Conservation (phyloP, 441 rosid species). For the Gossypium lobatum region DNA sequence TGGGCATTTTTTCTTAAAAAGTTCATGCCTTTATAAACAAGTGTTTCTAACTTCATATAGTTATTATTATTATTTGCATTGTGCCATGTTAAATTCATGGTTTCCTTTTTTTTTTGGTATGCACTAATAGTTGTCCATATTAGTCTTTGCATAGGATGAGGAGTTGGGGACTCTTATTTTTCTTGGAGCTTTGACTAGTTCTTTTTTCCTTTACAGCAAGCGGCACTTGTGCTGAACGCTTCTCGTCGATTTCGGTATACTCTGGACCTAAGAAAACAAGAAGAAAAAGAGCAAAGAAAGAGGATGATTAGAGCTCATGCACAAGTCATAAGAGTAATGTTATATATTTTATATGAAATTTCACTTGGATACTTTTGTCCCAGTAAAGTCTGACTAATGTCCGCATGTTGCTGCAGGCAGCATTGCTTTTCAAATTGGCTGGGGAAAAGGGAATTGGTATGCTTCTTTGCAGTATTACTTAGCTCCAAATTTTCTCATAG, state of each 20-base stretch:
- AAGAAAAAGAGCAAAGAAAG: slow-evolving; percentile 59
- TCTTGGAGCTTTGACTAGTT: slow-evolving; percentile 11
- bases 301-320: slow-evolving; percentile 91
- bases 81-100: background rate
- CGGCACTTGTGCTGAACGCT: slow-evolving; percentile 88
- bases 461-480: slow-evolving; percentile 2
- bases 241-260: slow-evolving; percentile 96
- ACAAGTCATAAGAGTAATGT: slow-evolving; percentile 79
- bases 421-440: slow-evolving; percentile 90
- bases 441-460: slow-evolving; percentile 70
- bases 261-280: slow-evolving; percentile 80
- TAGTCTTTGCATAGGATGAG: background rate
- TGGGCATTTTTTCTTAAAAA: background rate
- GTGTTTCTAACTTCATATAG: background rate
- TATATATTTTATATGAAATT: slow-evolving; percentile 8
- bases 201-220: slow-evolving; percentile 51
- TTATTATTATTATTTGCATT: background rate
- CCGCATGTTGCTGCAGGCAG: slow-evolving; percentile 54
- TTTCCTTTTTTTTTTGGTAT: background rate
- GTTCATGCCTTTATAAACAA: background rate
- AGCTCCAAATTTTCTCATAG: background rate
- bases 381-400: background rate
- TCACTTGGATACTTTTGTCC: background rate
- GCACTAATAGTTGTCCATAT: background rate
- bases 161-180: background rate